Percentiles rank a stretch among this genome's conserved stretches.
Conservation (phyloP, 306 rosid genomes). For the Fagus crenata region DNA sequence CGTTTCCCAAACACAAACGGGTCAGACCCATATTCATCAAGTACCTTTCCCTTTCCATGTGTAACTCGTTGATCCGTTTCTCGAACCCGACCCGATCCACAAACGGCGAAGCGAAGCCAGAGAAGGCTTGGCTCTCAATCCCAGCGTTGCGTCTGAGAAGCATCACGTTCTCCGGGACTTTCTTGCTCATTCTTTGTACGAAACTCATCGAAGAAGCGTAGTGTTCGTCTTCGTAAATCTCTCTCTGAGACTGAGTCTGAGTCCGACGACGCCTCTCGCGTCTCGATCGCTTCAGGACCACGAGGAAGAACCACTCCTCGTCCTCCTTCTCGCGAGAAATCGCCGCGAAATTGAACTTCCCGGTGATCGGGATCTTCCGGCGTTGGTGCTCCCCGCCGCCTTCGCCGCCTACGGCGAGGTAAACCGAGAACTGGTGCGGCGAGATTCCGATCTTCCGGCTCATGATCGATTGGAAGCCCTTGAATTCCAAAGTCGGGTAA, state of each 20-base stretch:
- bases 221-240: background rate
- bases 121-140: slow-evolving; percentile 3
- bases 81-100: slow-evolving; percentile 41
- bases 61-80: slow-evolving; percentile 36
- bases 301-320: slow-evolving; percentile 49
- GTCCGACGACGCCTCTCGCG: slow-evolving; percentile 44
- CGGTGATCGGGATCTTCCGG: slow-evolving; percentile 50
- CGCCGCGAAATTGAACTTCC: slow-evolving; percentile 49
- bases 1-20: background rate
- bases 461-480: slow-evolving; percentile 36
- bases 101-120: slow-evolving; percentile 25
- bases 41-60: slow-evolving; percentile 40
- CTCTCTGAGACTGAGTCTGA: background rate
- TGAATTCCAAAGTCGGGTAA: slow-evolving; percentile 41
- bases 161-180: slow-evolving; percentile 43
- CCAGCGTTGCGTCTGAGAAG: slow-evolving; percentile 43
- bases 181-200: slow-evolving; percentile 14
- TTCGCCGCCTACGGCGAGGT: slow-evolving; percentile 34
- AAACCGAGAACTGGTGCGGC: slow-evolving; percentile 50
- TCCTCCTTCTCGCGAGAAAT: slow-evolving; percentile 20
- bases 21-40: slow-evolving; percentile 36
- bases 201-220: background rate
- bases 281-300: slow-evolving; percentile 50
- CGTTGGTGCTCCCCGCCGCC: background rate
- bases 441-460: slow-evolving; percentile 60